Conservation (phyloP, 371 early-diverging fungal genomes). For the Apophysomyces ossiformis region DNA sequence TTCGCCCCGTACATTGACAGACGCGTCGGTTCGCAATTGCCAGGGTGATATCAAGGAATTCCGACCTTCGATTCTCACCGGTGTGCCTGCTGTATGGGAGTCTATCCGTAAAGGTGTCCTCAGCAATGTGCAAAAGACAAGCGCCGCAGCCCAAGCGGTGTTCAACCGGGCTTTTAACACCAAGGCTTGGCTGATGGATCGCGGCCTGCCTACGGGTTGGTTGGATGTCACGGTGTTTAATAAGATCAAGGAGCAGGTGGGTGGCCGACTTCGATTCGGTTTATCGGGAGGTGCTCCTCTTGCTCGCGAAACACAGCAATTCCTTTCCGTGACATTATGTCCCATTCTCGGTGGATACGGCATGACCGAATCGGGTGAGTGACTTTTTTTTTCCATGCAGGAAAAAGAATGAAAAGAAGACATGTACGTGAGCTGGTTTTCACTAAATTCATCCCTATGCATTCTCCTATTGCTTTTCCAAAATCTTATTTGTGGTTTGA, state of each 20-base stretch:
- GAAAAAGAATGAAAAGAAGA: not conserved
- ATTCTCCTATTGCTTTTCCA: not conserved
- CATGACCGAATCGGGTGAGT: conserved; percentile 27
- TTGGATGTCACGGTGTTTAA: conserved; percentile 80
- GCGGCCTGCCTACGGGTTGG: conserved; percentile 60
- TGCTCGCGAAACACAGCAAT: conserved; percentile 68
- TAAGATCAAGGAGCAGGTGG: conserved; percentile 73
- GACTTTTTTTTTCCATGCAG: not conserved
- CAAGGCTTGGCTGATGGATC: conserved; percentile 60
- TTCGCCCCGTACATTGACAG: conserved; percentile 66
- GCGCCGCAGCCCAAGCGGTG: conserved; percentile 51
- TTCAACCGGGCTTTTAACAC: conserved; percentile 63
- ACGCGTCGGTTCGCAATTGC: conserved; percentile 75
- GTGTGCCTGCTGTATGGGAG: conserved; percentile 84
- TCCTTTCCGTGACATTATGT: conserved; percentile 69
- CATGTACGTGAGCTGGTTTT: not conserved
- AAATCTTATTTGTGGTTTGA: not conserved
- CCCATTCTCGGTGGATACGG: conserved; percentile 83
- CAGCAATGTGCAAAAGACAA: conserved; percentile 52
- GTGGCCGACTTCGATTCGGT: conserved; percentile 76
- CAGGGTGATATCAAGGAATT: conserved; percentile 75
- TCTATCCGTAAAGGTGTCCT: conserved; percentile 73
- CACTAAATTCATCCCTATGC: not conserved
- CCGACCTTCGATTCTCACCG: conserved; percentile 79
- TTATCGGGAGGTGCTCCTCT: conserved; percentile 88